Evolutionary conservation across 768 basidiomycete species (phyloP), one percentile per base, ranked within the genome.

Genomic region (Crepidotus variabilis): DNA sequence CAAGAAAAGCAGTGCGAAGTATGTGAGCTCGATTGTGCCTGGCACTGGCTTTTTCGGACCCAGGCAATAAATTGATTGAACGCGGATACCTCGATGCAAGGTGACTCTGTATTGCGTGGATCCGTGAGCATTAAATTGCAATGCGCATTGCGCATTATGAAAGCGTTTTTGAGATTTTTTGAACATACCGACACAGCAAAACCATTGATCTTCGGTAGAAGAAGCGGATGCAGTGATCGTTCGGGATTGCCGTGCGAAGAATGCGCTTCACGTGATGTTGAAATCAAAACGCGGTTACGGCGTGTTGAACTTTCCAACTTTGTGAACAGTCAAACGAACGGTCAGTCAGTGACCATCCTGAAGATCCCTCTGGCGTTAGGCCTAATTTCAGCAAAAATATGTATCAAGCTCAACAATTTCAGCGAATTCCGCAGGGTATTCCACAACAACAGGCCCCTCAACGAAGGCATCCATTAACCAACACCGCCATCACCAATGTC

Each of bases 291-390:
- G 56, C 59, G 55, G 51, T 57, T 39, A 16, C 32, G 45, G 51
- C 52, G 52, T 57, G 55, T 46, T 52, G 67, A 64, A 65, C 61
- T 58, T 60, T 53, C 61, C 66, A 36, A 32, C 23, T 55, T 50
- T 28, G 28, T 28, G 28, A 28, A 28, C 28, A 28, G 24, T 32
- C 47, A 35, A 33, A 46, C 48, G 59, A 24, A 54, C 57, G 43
- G 47, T 47, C 56, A 50, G 52, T 22, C 43, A 50, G 49, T 48
- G 52, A 50, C 66, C 49, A 6, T 53, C 32, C 23, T 20, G 6
- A 28, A 18, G 45, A 20, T 21, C 52, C 36, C 50, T 49, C 67
- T 39, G 77, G 78, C 76, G 78, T 78, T 79, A 79, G 78, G 78
- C 78, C 78, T 67, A 47, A 54, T 47, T 24, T 39, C 47, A 57